These are phyloP conservation scores for Linnemannia hyalina DNA, from an alignment of 192 early-diverging fungal species.

Conservation along the genomic window DNA sequence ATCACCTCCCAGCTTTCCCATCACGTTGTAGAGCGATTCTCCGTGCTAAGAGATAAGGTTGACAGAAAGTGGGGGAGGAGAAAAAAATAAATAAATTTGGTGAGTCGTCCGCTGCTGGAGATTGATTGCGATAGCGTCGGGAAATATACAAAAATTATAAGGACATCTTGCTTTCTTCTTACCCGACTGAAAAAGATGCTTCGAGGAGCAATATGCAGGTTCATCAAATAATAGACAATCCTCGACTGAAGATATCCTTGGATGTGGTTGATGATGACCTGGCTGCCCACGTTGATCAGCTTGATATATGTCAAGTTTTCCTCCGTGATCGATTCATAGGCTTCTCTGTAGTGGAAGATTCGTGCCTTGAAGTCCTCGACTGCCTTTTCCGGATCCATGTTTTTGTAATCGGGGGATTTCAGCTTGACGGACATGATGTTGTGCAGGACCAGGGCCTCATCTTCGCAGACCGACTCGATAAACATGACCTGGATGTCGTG, in stretches of 20 bases:
- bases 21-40: slow-evolving; percentile 94
- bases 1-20: slow-evolving; percentile 96
- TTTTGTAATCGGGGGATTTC: slow-evolving; percentile 93
- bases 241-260: slow-evolving; percentile 95
- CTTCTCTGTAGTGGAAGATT: slow-evolving; percentile 92
- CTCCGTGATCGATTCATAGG: slow-evolving; percentile 92
- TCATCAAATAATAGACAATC: slow-evolving; percentile 99
- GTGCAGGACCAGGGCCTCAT: slow-evolving; percentile 85
- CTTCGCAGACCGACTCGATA: slow-evolving; percentile 95
- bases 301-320: slow-evolving; percentile 88
- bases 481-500: slow-evolving; percentile 94
- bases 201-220: slow-evolving; percentile 95
- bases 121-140: slow-evolving; percentile 5
- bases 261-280: slow-evolving; percentile 95
- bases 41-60: slow-evolving; percentile 74
- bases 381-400: slow-evolving; percentile 89
- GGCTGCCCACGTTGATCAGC: slow-evolving; percentile 93
- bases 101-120: not conserved
- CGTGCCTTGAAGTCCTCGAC: slow-evolving; percentile 91
- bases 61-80: slow-evolving; percentile 3
- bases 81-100: not conserved
- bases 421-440: slow-evolving; percentile 98
- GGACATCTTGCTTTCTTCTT: slow-evolving; percentile 21
- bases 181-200: slow-evolving; percentile 91
- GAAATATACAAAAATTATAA: not conserved